Base-by-base conservation (phyloP, 2,329 filamentous ascomycete species). In the Emericellopsis cladophorae region DNA sequence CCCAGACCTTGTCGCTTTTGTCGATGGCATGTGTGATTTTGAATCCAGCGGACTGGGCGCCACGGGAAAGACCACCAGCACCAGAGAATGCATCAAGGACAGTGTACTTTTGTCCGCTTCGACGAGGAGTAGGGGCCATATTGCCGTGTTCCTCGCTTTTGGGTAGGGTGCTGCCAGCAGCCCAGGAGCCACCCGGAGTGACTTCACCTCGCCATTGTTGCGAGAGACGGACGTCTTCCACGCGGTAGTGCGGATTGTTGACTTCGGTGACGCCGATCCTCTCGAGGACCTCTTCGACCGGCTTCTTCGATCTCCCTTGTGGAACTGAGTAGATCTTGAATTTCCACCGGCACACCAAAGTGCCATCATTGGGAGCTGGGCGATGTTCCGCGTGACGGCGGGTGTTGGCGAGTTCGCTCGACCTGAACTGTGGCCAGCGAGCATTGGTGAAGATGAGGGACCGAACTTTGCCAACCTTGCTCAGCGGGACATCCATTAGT, bases 51-150 rank as follows among this genome's bases (percentile, higher is more conserved):
- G 56, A 54, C 16, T 62, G 53, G 0, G 82, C 82, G 0, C 82
- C 85, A 3, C 71, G 62, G 0, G 82, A 83, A 1, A 76, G 74
- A 5, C 85, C 85, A 0, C 86, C 84, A 2, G 74, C 81, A 2
- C 85, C 84, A 29, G 76, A 82, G 46, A 85, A 92, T 0, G 73
- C 68, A 51, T 92, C 86, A 1, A 76, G 81, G 21, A 81, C 74
- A 0, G 77, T 83, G 45, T 85, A 85, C 32, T 62, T 65, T 36
- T 74, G 70, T 0, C 56, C 56, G 0, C 42, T 43, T 1, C 16
- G 5, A 42, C 50, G 42, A 5, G 7, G 14, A 2, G 16, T 16
- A 14, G 47, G 39, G 4, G 45, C 37, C 2, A 58, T 53, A 1
- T 61, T 12, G 31, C 57, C 47, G 21, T 58, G 43, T 4, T 44